Evolutionary conservation across 192 early-diverging fungal species (phyloP), one percentile per base, ranked within the genome.

Genomic region (Dissophora globulifera): DNA sequence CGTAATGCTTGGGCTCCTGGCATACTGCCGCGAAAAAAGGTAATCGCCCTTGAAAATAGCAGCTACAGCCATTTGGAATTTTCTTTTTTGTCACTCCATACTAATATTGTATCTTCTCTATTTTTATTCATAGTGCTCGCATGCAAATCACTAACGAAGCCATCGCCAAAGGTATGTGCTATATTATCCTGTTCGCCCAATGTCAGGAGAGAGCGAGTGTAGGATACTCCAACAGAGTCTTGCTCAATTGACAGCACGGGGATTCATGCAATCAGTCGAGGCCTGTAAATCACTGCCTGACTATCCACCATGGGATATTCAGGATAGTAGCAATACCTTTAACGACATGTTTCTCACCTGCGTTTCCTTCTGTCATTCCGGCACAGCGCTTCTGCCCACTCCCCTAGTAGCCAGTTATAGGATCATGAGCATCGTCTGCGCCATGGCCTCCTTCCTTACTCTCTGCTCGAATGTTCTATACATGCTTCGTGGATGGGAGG

Each of bases 161-260:
- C 11, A 75, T 75, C 42, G 70, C 70, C 31, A 75, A 75, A 75
- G 70, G 70, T 75, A 75, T 32, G n/a, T n/a, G n/a, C n/a, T n/a
- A n/a, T n/a, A n/a, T n/a, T n/a, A n/a, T n/a, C n/a, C n/a, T n/a
- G n/a, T n/a, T n/a, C n/a, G n/a, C n/a, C n/a, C n/a, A n/a, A n/a
- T n/a, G n/a, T n/a, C n/a, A n/a, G n/a, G n/a, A n/a, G n/a, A n/a
- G n/a, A n/a, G n/a, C n/a, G n/a, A n/a, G n/a, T n/a, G n/a, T n/a
- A n/a, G n/a, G n/a, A n/a, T n/a, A n/a, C n/a, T n/a, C n/a, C n/a
- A n/a, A n/a, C n/a, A n/a, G n/a, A n/a, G n/a, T n/a, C n/a, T n/a
- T n/a, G n/a, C n/a, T n/a, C n/a, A n/a, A n/a, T n/a, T n/a, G n/a
- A n/a, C n/a, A n/a, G n/a, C n/a, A n/a, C n/a, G n/a, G n/a, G n/a